Evolutionary conservation across 352 stramenopile genomes (phyloP).

Genomic region (Pythium biforme): DNA sequence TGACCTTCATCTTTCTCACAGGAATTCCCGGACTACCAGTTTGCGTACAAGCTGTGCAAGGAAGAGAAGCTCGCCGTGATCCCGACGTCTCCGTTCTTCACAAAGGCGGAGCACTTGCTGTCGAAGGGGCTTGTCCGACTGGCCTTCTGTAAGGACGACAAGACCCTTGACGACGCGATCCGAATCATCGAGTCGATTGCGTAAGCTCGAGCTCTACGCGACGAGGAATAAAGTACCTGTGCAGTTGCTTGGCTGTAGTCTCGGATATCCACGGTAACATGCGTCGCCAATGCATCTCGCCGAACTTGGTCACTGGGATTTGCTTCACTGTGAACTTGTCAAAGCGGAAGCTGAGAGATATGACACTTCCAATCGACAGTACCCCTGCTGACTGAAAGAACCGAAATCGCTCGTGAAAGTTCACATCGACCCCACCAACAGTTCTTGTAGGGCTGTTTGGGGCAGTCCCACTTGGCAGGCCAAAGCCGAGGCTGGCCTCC

Average conservation of each 20-base stretch:
- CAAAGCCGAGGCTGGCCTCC: constrained; percentile 12
- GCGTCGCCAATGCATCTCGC: constrained; percentile 82
- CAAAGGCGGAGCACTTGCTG: constrained; percentile 71
- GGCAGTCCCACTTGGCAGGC: background rate
- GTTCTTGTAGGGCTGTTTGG: background rate
- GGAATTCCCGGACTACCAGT: constrained; percentile 86
- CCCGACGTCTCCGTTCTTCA: constrained; percentile 94
- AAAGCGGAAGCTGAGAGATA: constrained; percentile 83
- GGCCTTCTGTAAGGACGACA: constrained; percentile 97
- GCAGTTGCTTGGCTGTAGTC: constrained; percentile 45
- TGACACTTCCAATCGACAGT: constrained; percentile 53
- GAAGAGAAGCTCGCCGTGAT: constrained; percentile 92
- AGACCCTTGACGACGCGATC: constrained; percentile 89
- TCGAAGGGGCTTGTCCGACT: constrained; percentile 85
- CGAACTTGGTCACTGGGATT: constrained; percentile 78
- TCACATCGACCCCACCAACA: constrained; percentile 31
- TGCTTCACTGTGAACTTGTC: constrained; percentile 56
- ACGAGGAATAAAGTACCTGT: constrained; percentile 37
- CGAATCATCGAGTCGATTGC: constrained; percentile 48
- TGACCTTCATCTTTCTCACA: constrained; percentile 25
- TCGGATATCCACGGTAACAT: constrained; percentile 83
- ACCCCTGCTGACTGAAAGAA: constrained; percentile 57
- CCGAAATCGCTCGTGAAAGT: constrained; percentile 51
- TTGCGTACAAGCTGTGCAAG: constrained; percentile 89
- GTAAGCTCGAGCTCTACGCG: constrained; percentile 17